Evolutionary conservation across 371 early-diverging fungal species (phyloP).

Genomic region (Syncephalastrum contaminatum): DNA sequence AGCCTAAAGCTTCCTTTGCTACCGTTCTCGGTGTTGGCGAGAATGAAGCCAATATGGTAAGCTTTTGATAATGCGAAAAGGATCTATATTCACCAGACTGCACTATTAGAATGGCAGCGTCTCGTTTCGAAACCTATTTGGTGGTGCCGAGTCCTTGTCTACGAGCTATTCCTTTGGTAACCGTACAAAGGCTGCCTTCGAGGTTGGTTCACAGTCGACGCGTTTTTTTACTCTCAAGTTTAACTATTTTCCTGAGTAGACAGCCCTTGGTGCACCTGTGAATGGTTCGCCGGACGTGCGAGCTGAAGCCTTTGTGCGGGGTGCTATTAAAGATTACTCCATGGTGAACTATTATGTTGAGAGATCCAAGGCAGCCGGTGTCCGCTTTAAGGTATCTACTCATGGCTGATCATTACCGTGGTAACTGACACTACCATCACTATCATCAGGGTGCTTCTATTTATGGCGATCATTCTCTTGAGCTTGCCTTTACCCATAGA

Average conservation of each 20-base stretch:
- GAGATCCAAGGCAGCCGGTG: constrained; percentile 24
- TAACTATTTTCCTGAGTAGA: no score
- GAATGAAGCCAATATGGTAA: constrained; percentile 47
- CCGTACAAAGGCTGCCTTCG: constrained; percentile 67
- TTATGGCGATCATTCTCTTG: constrained; percentile 65
- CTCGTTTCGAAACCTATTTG: constrained; percentile 73
- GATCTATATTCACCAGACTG: no score
- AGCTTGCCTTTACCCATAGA: constrained; percentile 70
- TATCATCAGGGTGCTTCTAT: constrained; percentile 33
- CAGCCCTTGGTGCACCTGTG: constrained; percentile 31
- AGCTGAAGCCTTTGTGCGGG: constrained; percentile 35
- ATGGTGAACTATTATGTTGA: constrained; percentile 35
- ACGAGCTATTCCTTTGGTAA: constrained; percentile 68
- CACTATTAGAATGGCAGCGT: constrained; percentile 51
- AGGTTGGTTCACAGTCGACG: constrained; percentile 37
- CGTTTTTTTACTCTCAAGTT: no score
- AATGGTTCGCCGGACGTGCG: constrained; percentile 31
- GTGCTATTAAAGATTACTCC: constrained; percentile 41
- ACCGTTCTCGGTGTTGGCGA: constrained; percentile 35
- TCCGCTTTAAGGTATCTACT: constrained; percentile 28
- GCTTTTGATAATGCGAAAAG: background rate
- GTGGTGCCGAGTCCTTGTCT: constrained; percentile 76
- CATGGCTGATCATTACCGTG: background rate
- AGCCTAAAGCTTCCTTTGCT: constrained; percentile 24
- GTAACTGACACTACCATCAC: background rate